These are phyloP conservation scores for Monascus purpureus DNA, from an alignment of 495 filamentous ascomycete genomes.

Conservation along the genomic window DNA sequence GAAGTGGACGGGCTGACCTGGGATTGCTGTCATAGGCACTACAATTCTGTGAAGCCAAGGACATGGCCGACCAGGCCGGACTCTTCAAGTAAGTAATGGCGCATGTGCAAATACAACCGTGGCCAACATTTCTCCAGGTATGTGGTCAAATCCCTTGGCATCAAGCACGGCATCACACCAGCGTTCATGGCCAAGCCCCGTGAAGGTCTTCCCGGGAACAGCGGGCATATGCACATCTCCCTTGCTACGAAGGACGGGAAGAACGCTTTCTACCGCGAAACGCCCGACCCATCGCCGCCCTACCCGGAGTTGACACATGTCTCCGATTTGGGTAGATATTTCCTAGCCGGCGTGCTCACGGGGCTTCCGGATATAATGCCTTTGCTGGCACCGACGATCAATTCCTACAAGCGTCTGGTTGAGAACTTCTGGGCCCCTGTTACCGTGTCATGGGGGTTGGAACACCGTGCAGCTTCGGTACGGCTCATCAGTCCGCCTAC, in stretches of 20 bases:
- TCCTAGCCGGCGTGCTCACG: constrained; percentile 78
- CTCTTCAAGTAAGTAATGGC: constrained; percentile 64
- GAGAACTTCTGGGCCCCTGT: constrained; percentile 99
- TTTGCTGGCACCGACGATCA: constrained; percentile 81
- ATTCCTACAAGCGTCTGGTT: constrained; percentile 92
- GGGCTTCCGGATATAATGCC: constrained; percentile 95
- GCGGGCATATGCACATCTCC: constrained; percentile 90
- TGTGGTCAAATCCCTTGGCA: constrained; percentile 72
- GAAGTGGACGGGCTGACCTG: background rate
- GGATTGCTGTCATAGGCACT: constrained; percentile 39
- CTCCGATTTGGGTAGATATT: constrained; percentile 81
- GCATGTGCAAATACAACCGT: background rate
- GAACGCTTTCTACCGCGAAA: constrained; percentile 68
- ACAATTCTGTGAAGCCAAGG: constrained; percentile 65
- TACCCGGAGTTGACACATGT: constrained; percentile 66
- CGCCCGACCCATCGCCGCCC: constrained; percentile 49
- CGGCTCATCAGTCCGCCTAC: constrained; percentile 81
- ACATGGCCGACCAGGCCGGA: constrained; percentile 82
- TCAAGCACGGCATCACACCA: constrained; percentile 78
- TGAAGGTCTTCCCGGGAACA: constrained; percentile 80
- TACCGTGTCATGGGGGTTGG: constrained; percentile 90
- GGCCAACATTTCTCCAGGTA: constrained; percentile 37
- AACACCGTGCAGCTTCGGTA: constrained; percentile 87
- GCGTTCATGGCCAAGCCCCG: constrained; percentile 99
- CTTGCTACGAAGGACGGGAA: constrained; percentile 44